phyloP scores from a whole-genome alignment of 2,329 filamentous ascomycete genomes.

The Aspergillus pseudoterreus region DNA sequence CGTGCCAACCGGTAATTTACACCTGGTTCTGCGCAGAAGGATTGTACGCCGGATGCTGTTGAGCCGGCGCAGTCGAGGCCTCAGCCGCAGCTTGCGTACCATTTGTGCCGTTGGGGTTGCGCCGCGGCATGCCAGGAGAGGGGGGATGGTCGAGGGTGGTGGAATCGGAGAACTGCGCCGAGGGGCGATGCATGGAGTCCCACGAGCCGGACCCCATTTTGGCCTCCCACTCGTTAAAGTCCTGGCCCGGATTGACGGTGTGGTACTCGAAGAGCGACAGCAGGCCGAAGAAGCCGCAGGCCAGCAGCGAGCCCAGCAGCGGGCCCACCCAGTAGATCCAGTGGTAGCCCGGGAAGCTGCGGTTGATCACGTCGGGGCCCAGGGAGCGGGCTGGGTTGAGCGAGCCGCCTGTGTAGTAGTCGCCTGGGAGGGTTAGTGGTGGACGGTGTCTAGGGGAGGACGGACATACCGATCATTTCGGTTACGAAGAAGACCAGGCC shows the following conservation, averaged over 20 bases:
- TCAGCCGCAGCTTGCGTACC: background rate
- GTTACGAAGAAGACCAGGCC: conserved; percentile 66
- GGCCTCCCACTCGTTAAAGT: conserved; percentile 46
- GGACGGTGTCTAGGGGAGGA: background rate
- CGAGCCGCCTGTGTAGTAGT: conserved; percentile 47
- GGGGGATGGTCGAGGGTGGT: conserved; percentile 8
- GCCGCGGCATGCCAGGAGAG: conserved; percentile 4
- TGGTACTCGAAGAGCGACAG: conserved; percentile 45
- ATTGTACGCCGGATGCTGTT: background rate
- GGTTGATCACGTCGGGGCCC: conserved; percentile 45
- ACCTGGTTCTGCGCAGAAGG: background rate
- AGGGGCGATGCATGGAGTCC: conserved; percentile 16
- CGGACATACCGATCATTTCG: conserved; percentile 44
- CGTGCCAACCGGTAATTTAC: background rate
- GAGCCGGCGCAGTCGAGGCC: background rate
- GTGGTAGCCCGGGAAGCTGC: conserved; percentile 44
- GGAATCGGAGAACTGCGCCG: conserved; percentile 10
- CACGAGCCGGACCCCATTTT: conserved; percentile 18
- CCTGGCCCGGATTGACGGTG: conserved; percentile 50
- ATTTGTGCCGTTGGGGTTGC: background rate
- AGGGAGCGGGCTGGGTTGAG: conserved; percentile 49
- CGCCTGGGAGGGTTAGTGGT: conserved; percentile 25
- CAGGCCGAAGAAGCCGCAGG: conserved; percentile 48
- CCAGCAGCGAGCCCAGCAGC: conserved; percentile 44
- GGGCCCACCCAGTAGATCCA: conserved; percentile 53